phyloP scores from a whole-genome alignment of 805 yeast genomes.

The Cyberlindnera maclurae region DNA sequence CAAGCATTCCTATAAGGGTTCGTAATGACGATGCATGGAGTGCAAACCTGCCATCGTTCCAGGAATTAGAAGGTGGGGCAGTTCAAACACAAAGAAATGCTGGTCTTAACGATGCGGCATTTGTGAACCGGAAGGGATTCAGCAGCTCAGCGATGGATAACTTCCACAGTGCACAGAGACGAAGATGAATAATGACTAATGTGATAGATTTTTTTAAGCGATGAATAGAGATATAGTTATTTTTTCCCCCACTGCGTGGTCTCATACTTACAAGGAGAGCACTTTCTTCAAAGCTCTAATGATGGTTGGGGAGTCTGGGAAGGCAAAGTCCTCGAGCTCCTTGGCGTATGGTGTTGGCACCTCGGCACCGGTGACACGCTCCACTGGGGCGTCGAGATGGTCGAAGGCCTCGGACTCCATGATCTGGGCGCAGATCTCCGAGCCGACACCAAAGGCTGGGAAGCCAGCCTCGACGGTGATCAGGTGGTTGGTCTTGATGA shows the following conservation, averaged over 20 bases:
- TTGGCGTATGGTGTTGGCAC: conserved; percentile 98
- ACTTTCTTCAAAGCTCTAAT: conserved; percentile 82
- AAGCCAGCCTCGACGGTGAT: conserved; percentile 95
- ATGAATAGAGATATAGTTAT: background rate
- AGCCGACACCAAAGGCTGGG: conserved; percentile 98
- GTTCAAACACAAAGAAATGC: no score
- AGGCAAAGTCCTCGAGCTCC: conserved; percentile 94
- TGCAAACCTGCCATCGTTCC: background rate
- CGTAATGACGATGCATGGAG: no score
- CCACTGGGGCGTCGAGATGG: conserved; percentile 96
- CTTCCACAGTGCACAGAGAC: background rate
- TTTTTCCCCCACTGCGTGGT: no score
- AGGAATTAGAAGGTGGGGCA: background rate
- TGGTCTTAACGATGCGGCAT: background rate
- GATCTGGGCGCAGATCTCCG: conserved; percentile 94
- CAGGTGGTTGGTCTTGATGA: conserved; percentile 95
- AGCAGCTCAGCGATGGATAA: background rate
- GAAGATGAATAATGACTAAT: background rate
- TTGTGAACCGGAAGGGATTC: conserved; percentile 1
- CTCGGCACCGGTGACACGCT: conserved; percentile 98
- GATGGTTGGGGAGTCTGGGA: conserved; percentile 93
- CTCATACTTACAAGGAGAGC: conserved; percentile 46
- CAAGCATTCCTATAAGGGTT: background rate
- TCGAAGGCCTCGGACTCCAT: conserved; percentile 99
- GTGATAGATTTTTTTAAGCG: background rate